Evolutionary conservation across 2,329 filamentous ascomycete genomes (phyloP).

Genomic region (Reticulascus tulasneorum): DNA sequence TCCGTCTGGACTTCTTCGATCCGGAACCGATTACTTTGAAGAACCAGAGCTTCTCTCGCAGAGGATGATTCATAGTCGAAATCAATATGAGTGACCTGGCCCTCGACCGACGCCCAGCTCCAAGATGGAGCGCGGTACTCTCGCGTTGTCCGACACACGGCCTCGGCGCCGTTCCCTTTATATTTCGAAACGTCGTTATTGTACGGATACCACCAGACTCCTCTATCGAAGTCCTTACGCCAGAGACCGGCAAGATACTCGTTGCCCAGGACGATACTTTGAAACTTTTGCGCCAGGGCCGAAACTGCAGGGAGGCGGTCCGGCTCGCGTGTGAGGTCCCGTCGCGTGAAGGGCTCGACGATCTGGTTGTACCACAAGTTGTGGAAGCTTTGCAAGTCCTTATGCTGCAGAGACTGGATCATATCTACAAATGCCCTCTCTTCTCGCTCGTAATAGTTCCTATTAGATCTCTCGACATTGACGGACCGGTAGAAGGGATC

Average conservation of each 20-base stretch:
- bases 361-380: neutral
- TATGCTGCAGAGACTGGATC: neutral
- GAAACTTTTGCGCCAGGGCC: neutral
- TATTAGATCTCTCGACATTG: no score
- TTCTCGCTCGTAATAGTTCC: no score
- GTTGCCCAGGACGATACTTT: neutral
- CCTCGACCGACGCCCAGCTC: neutral
- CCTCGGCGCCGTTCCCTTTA: no score
- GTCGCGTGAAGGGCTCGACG: neutral
- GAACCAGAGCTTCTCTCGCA: neutral
- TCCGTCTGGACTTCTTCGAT: no score
- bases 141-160: neutral
- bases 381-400: no score
- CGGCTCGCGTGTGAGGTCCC: neutral
- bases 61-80: neutral
- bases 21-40: neutral
- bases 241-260: conserved; percentile 1
- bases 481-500: conserved; percentile 4
- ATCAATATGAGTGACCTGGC: neutral
- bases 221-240: neutral
- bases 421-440: no score
- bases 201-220: neutral
- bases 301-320: conserved; percentile 1
- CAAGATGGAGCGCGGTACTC: neutral
- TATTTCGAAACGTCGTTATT: no score